Evolutionary conservation across 1,284 basidiomycete species (phyloP).

Genomic region (Trichosporon inkin): DNA sequence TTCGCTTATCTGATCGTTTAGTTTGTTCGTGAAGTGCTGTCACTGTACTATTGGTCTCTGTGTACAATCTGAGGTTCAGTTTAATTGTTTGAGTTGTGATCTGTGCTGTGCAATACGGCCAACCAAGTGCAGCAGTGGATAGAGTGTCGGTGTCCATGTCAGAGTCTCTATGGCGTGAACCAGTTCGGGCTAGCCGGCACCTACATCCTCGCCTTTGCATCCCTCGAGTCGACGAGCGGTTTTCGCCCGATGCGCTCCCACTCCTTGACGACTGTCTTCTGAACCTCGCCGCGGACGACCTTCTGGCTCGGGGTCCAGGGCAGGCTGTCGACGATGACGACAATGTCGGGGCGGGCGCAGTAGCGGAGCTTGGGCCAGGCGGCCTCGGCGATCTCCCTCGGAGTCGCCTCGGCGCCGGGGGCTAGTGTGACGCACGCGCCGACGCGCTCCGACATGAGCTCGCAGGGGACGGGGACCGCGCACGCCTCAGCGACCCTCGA

Average conservation of each 20-base stretch:
- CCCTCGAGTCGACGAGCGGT: constrained; percentile 16
- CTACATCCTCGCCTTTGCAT: constrained; percentile 2
- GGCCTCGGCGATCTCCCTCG: constrained; percentile 5
- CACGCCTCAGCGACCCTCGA: constrained; percentile 32
- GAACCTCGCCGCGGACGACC: constrained; percentile 36
- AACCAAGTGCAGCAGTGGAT: too few species aligned
- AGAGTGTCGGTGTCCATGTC: background rate
- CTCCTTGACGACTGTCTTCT: constrained; percentile 10
- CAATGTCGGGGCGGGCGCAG: constrained; percentile 12
- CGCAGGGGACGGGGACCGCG: constrained; percentile 36
- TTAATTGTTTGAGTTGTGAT: too few species aligned
- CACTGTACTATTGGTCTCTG: background rate
- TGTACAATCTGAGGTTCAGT: too few species aligned
- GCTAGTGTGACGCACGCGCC: constrained; percentile 35
- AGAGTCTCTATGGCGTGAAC: background rate
- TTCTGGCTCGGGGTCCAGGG: constrained; percentile 36
- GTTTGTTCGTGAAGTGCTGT: background rate
- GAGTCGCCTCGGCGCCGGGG: constrained; percentile 8
- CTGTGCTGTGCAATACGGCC: too few species aligned
- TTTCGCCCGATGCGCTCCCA: constrained; percentile 12
- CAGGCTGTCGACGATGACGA: constrained; percentile 14
- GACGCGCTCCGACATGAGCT: constrained; percentile 37
- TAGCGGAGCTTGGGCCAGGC: constrained; percentile 13
- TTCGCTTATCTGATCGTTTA: background rate
- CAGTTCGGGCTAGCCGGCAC: background rate